phyloP scores from a whole-genome alignment of 2,329 filamentous ascomycete species.

The Fusarium euwallaceae region DNA sequence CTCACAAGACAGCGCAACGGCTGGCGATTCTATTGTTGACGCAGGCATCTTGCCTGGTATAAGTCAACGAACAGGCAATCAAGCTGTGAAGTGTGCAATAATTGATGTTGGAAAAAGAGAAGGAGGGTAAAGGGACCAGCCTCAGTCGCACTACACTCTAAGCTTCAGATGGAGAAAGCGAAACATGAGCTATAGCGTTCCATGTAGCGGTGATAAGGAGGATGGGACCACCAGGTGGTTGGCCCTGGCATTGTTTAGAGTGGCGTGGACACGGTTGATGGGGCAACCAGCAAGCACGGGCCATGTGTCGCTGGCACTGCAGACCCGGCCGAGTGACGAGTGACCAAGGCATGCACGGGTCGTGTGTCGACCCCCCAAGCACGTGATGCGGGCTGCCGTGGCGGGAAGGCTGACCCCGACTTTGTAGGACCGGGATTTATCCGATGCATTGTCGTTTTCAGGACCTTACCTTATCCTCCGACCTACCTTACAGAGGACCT shows the following conservation, averaged over 20 bases:
- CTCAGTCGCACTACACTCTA: slow-evolving; percentile 35
- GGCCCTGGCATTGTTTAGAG: slow-evolving; percentile 42
- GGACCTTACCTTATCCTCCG: slow-evolving; percentile 50
- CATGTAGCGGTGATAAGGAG: slow-evolving; percentile 34
- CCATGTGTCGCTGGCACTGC: slow-evolving; percentile 3
- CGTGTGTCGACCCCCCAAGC: slow-evolving; percentile 13
- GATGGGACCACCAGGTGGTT: slow-evolving; percentile 10
- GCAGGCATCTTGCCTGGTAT: slow-evolving; percentile 66
- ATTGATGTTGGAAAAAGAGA: slow-evolving; percentile 14
- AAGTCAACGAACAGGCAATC: slow-evolving; percentile 21
- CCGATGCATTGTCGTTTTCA: slow-evolving; percentile 50
- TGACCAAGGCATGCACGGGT: background rate
- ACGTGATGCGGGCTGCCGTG: slow-evolving; percentile 46
- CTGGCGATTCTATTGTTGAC: slow-evolving; percentile 71
- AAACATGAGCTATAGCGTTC: slow-evolving; percentile 27
- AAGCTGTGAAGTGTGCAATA: slow-evolving; percentile 8
- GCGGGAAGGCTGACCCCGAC: slow-evolving; percentile 18
- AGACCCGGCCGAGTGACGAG: background rate
- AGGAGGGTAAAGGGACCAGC: slow-evolving; percentile 38
- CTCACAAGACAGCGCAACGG: slow-evolving; percentile 77
- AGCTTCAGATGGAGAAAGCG: slow-evolving; percentile 33
- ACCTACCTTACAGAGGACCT: slow-evolving; percentile 28
- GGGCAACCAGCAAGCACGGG: slow-evolving; percentile 25
- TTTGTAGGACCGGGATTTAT: slow-evolving; percentile 48
- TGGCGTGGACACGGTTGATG: slow-evolving; percentile 35